phyloP scores from a whole-genome alignment of 306 rosid genomes.

The Vicia villosa region DNA sequence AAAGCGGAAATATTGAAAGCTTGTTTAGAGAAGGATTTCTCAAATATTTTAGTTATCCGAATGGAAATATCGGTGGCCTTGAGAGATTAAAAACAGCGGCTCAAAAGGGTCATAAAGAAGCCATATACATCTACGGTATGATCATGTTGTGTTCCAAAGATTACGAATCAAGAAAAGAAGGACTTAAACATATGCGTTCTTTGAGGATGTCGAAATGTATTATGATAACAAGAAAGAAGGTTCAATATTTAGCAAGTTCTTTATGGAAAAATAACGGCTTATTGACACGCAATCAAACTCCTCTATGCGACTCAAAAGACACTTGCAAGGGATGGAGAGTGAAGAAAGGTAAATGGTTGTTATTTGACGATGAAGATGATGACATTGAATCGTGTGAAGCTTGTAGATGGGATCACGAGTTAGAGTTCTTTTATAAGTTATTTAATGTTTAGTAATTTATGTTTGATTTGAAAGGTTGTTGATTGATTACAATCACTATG shows the following conservation, averaged over 20 bases:
- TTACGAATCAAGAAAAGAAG: constrained; percentile 7
- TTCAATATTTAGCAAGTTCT: accelerated
- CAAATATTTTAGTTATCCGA: background rate
- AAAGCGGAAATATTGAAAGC: constrained; percentile 32
- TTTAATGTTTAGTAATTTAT: background rate
- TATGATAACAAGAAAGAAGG: constrained; percentile 10
- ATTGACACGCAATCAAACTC: background rate
- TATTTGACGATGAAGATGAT: constrained; percentile 24
- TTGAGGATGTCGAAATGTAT: constrained; percentile 19
- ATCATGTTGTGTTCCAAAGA: background rate
- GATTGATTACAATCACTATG: too few species aligned
- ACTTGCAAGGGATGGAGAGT: constrained; percentile 30
- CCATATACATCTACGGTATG: background rate
- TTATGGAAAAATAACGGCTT: constrained; percentile 2
- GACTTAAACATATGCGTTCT: background rate
- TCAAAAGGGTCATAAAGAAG: constrained; percentile 1
- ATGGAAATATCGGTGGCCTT: background rate
- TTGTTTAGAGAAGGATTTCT: constrained; percentile 23
- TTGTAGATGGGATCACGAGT: constrained; percentile 39
- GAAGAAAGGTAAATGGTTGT: background rate
- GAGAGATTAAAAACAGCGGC: background rate
- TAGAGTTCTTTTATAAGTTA: background rate
- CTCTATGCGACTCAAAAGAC: background rate
- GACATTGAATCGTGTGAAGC: constrained; percentile 19
- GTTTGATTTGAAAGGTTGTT: too few species aligned